phyloP scores from a whole-genome alignment of 2,329 filamentous ascomycete species.

The Fusarium transvaalense region DNA sequence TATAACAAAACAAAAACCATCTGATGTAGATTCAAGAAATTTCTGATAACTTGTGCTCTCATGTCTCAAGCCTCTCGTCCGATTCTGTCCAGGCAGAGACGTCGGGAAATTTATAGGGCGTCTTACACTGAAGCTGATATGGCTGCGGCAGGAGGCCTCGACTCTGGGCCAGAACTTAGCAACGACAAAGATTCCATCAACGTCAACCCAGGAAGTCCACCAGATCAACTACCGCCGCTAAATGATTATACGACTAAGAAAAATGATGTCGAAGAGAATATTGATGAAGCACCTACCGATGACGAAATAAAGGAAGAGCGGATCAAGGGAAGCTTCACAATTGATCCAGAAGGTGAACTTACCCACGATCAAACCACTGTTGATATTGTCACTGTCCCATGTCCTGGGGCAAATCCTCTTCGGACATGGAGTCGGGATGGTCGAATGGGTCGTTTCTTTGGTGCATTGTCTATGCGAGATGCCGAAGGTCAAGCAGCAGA shows the following conservation, averaged over 20 bases:
- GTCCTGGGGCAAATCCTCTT: constrained; percentile 65
- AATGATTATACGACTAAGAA: constrained; percentile 30
- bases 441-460: constrained; percentile 62
- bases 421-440: constrained; percentile 66
- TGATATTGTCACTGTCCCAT: constrained; percentile 67
- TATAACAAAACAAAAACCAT: background rate
- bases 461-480: constrained; percentile 56
- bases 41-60: background rate
- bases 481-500: constrained; percentile 47
- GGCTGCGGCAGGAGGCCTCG: constrained; percentile 25
- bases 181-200: constrained; percentile 47
- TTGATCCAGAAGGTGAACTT: constrained; percentile 53
- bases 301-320: background rate
- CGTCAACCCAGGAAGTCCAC: constrained; percentile 48
- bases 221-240: constrained; percentile 38
- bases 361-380: constrained; percentile 66
- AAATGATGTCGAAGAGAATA: constrained; percentile 1
- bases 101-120: constrained; percentile 28
- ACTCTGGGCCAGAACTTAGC: constrained; percentile 22
- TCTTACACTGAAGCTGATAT: constrained; percentile 28
- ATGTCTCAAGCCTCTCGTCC: constrained; percentile 39
- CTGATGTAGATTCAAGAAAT: background rate
- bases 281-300: constrained; percentile 7
- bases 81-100: constrained; percentile 15
- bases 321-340: constrained; percentile 47